Evolutionary conservation across 2,329 filamentous ascomycete species (phyloP).

Genomic region (Elsinoe fawcettii): DNA sequence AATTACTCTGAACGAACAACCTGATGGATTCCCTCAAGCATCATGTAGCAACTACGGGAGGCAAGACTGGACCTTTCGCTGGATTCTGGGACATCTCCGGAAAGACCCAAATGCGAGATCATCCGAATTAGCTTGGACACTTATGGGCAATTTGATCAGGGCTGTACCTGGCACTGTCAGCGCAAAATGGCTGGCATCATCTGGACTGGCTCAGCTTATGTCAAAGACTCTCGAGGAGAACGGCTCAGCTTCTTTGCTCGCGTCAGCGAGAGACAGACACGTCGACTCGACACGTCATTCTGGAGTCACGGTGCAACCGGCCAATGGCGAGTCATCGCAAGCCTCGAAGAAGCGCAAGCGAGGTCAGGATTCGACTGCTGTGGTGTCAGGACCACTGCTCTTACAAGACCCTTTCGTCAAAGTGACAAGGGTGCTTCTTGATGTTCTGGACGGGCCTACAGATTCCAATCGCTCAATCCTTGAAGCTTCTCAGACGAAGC

Average conservation of each 20-base stretch:
- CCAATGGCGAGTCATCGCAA: background rate
- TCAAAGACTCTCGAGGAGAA: constrained; percentile 11
- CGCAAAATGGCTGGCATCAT: constrained; percentile 8
- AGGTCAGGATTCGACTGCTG: background rate
- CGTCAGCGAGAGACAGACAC: too few relatives aligned
- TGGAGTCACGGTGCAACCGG: background rate
- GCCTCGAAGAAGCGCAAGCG: constrained; percentile 6
- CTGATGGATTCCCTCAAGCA: background rate
- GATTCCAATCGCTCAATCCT: background rate
- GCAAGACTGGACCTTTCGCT: constrained; percentile 60
- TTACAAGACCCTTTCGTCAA: background rate
- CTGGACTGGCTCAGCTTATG: constrained; percentile 10
- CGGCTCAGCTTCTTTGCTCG: background rate
- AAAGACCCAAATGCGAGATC: constrained; percentile 36
- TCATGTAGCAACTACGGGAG: constrained; percentile 27
- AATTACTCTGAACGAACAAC: constrained; percentile 18
- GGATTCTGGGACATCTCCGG: constrained; percentile 56
- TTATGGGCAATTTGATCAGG: constrained; percentile 36
- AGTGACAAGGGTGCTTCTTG: background rate
- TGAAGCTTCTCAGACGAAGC: background rate
- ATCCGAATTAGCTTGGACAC: constrained; percentile 45
- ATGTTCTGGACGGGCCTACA: background rate
- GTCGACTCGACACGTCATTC: background rate
- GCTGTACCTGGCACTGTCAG: constrained; percentile 14
- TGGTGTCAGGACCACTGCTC: background rate